Evolutionary conservation across 2,329 filamentous ascomycete genomes (phyloP).

Genomic region (Paecilomyces formosus): DNA sequence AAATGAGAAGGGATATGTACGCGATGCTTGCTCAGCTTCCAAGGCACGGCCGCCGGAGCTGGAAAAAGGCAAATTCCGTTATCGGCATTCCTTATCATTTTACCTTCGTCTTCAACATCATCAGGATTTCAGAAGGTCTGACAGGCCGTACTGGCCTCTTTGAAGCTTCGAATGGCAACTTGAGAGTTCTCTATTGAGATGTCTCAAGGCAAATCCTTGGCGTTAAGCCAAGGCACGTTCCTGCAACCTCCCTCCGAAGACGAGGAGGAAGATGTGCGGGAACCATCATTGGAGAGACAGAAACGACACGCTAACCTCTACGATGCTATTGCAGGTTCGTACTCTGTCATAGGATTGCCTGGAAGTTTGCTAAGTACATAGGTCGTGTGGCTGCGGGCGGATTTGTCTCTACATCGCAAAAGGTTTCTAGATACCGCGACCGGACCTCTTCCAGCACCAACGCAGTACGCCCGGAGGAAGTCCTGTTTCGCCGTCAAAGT

Average conservation of each 20-base stretch:
- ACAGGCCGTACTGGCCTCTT: background rate
- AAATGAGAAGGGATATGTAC: background rate
- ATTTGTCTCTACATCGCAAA: conserved; percentile 17
- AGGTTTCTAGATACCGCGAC: conserved; percentile 23
- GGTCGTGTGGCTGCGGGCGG: conserved; percentile 40
- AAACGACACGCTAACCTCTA: conserved; percentile 44
- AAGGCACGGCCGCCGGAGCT: background rate
- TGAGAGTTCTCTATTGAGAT: conserved; percentile 7
- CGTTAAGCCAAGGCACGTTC: conserved; percentile 13
- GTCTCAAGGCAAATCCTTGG: conserved; percentile 14
- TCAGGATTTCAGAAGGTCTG: background rate
- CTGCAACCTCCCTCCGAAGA: conserved; percentile 7
- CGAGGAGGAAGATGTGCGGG: conserved; percentile 2
- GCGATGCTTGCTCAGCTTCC: background rate
- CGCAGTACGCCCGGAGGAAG: conserved; percentile 49
- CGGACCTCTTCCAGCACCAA: conserved; percentile 26
- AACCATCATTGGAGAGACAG: conserved; percentile 7
- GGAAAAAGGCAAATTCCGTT: background rate
- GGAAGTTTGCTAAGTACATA: conserved; percentile 7
- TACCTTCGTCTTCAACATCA: background rate
- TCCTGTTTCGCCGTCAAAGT: conserved; percentile 46
- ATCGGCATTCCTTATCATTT: background rate
- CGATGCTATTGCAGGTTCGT: conserved; percentile 51
- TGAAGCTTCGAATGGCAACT: background rate
- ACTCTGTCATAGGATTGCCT: background rate